These are phyloP conservation scores for Fusarium stilboides DNA, from an alignment of 2,329 filamentous ascomycete species.

Conservation along the genomic window DNA sequence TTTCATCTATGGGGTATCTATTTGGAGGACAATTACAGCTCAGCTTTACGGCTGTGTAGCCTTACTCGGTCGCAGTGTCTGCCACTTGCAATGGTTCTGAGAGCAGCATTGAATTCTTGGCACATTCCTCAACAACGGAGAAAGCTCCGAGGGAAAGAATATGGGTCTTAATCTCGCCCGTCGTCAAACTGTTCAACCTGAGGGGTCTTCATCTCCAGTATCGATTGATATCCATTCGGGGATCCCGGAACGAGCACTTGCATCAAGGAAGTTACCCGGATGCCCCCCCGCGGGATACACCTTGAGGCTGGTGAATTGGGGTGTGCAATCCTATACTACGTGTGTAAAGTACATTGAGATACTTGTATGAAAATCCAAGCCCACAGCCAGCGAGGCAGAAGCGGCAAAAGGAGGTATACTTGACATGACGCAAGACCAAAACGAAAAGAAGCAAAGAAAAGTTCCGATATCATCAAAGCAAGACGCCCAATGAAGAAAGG, in stretches of 20 bases:
- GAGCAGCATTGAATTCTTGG: slow-evolving; percentile 18
- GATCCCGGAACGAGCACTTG: slow-evolving; percentile 26
- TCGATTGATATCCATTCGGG: slow-evolving; percentile 13
- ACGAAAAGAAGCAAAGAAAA: background rate
- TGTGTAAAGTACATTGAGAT: slow-evolving; percentile 13
- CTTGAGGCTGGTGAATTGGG: slow-evolving; percentile 9
- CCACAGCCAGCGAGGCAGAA: background rate
- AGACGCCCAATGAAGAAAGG: background rate
- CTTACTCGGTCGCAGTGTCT: background rate
- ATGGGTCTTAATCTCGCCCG: slow-evolving; percentile 22
- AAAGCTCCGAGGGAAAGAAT: background rate
- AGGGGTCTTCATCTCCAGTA: slow-evolving; percentile 9
- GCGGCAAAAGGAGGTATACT: slow-evolving; percentile 3
- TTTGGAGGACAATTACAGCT: background rate
- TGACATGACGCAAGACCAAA: background rate
- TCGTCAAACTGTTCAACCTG: background rate
- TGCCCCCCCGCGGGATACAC: slow-evolving; percentile 17
- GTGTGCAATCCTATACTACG: background rate
- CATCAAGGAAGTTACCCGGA: slow-evolving; percentile 26
- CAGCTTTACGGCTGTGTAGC: background rate
- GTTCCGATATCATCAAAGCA: background rate
- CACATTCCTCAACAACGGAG: slow-evolving; percentile 22
- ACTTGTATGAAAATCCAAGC: background rate
- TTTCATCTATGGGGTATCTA: background rate
- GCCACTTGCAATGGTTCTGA: background rate